phyloP scores from a whole-genome alignment of 2,329 filamentous ascomycete species.

The Phialophora macrospora region DNA sequence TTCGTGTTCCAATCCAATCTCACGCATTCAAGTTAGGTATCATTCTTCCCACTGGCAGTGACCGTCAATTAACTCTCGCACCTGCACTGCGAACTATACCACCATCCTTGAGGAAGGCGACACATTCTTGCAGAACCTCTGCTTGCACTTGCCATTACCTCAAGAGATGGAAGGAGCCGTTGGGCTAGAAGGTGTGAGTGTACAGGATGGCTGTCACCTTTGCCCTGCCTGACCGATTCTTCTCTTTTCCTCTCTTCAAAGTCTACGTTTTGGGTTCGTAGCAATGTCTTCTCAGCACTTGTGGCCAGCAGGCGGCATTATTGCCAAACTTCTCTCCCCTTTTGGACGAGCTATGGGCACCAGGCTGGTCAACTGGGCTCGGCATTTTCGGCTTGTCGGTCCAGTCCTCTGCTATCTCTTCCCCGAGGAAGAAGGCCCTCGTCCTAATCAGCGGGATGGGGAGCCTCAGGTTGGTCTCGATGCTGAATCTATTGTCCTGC shows the following conservation, averaged over 20 bases:
- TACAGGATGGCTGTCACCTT: background rate
- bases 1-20: too few relatives aligned
- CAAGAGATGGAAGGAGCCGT: constrained; percentile 27
- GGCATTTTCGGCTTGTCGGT: background rate
- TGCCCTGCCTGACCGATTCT: too few relatives aligned
- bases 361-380: constrained; percentile 15
- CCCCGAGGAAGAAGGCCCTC: background rate
- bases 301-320: constrained; percentile 20
- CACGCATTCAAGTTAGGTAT: background rate
- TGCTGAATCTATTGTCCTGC: constrained; percentile 7
- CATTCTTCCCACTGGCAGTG: background rate
- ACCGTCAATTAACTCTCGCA: background rate
- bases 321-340: constrained; percentile 19
- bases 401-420: too few relatives aligned
- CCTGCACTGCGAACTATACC: background rate
- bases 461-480: constrained; percentile 17
- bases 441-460: constrained; percentile 13
- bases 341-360: constrained; percentile 20
- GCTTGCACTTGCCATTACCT: background rate
- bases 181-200: constrained; percentile 16
- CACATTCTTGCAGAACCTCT: background rate
- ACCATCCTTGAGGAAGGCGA: constrained; percentile 1
- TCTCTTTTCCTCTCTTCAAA: constrained; percentile 20
- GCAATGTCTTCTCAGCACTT: constrained; percentile 15
- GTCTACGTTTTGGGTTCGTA: constrained; percentile 21